Conservation (phyloP, 2,329 filamentous ascomycete species). For the Penicillium verrucosum region DNA sequence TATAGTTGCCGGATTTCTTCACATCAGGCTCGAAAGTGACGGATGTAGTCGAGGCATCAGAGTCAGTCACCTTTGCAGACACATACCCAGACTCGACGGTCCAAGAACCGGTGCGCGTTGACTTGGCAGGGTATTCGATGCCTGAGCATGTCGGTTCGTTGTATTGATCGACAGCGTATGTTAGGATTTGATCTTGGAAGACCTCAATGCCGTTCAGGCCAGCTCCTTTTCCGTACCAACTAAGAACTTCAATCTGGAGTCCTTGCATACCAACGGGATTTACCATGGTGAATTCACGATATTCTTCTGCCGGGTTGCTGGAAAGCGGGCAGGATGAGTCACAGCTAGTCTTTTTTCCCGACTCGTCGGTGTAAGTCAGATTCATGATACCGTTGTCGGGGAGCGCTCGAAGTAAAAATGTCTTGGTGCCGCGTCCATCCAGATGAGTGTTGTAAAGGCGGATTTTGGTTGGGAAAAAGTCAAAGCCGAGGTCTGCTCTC, state of each 20-base stretch:
- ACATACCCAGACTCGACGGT: constrained; percentile 70
- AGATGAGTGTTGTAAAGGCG: constrained; percentile 83
- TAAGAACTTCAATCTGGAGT: constrained; percentile 80
- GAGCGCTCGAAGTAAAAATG: constrained; percentile 79
- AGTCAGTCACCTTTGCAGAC: constrained; percentile 61
- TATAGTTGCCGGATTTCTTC: constrained; percentile 85
- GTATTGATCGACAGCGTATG: constrained; percentile 81
- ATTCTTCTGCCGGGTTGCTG: constrained; percentile 60
- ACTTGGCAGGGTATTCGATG: constrained; percentile 60
- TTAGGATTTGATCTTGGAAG: constrained; percentile 77
- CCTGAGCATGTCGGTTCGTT: constrained; percentile 81
- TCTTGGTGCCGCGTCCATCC: constrained; percentile 80
- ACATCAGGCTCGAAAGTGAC: constrained; percentile 74
- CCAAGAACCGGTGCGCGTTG: constrained; percentile 74
- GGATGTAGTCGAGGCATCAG: constrained; percentile 57
- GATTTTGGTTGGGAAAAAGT: constrained; percentile 81
- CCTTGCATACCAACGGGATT: constrained; percentile 82
- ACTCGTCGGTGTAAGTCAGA: constrained; percentile 78
- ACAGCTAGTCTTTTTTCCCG: constrained; percentile 67
- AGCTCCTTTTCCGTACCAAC: constrained; percentile 81
- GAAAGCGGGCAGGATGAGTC: constrained; percentile 83
- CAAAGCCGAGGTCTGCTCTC: constrained; percentile 78
- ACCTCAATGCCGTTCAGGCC: constrained; percentile 84
- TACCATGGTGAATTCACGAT: constrained; percentile 89
- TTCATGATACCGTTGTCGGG: constrained; percentile 94